Conservation (phyloP, 352 stramenopile genomes). For the Thalassiosira mediterranea region DNA sequence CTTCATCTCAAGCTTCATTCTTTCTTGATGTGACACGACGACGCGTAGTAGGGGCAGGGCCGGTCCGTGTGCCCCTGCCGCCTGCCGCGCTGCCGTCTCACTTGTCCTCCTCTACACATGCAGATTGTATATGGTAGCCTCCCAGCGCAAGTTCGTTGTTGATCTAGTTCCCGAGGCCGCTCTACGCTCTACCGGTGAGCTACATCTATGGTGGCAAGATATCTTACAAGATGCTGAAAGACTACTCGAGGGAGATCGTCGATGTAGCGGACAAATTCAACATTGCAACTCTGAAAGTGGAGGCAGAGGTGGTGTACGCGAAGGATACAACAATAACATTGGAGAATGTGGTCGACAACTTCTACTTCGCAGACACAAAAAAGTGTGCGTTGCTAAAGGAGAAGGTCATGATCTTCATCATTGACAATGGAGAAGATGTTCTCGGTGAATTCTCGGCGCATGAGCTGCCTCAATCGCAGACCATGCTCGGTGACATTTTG, state of each 20-base stretch:
- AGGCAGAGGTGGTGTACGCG: slow-evolving; percentile 21
- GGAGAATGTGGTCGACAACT: slow-evolving; percentile 19
- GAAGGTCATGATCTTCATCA: slow-evolving; percentile 24
- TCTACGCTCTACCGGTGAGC: too few relatives aligned
- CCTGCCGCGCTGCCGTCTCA: too few relatives aligned
- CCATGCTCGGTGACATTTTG: slow-evolving; percentile 1
- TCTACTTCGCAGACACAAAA: slow-evolving; percentile 17
- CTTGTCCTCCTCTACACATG: too few relatives aligned
- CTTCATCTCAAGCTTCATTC: too few relatives aligned
- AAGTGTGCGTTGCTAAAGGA: slow-evolving; percentile 21
- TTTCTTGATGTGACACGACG: too few relatives aligned
- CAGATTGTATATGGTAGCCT: too few relatives aligned
- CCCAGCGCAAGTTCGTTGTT: too few relatives aligned
- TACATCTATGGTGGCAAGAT: slow-evolving; percentile 5
- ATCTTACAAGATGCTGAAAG: neutral
- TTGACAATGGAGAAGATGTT: slow-evolving; percentile 10
- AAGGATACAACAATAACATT: neutral
- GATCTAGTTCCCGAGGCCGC: too few relatives aligned
- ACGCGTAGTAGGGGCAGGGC: too few relatives aligned
- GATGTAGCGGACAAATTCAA: slow-evolving; percentile 28
- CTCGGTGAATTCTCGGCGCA: neutral
- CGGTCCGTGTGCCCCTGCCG: too few relatives aligned
- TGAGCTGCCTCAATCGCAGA: neutral
- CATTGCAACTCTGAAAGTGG: slow-evolving; percentile 15
- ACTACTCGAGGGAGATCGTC: slow-evolving; percentile 12